Base-by-base conservation (phyloP, 1,284 basidiomycete genomes). In the Exobasidium rhododendri region DNA sequence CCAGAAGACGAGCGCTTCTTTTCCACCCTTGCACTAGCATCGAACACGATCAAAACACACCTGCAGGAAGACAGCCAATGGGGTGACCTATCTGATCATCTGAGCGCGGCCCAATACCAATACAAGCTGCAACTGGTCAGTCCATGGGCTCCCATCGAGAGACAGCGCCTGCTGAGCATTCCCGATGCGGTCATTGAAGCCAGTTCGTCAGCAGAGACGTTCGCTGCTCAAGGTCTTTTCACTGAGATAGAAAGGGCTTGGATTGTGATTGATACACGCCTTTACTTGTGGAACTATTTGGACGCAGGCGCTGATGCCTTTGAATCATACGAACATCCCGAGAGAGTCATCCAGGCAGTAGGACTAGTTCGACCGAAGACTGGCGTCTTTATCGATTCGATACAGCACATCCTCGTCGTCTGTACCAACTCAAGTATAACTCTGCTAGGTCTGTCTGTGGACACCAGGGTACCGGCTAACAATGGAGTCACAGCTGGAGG, bases 281-380 rank as follows among this genome's bases (percentile, higher is more conserved):
- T 99, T 45, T 92, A 96, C 76, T 83, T 99, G 29, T 98, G 96
- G 96, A 92, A 97, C 81, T 99, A 97, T 80, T 83, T 88, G 55
- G 91, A 96, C 75, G 91, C 91, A 88, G 65, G 32, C 69, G 90
- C 90, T 22, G 86, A 89, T 80, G 90, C 91, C 77, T 87, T 93
- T 71, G 88, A 86, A 72, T 91, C 92, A 26, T 96, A 91, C 78
- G 87, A 90, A 62, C 91, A 96, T 78, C 90, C 94, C 74, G 86
- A 89, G n/a, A 89, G 94, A 70, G 85, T 90, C 46, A 96, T 99
- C 69, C 87, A 89, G 26, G 85, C 90, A 71, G 80, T 80, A 3
- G 76, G 74, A 20, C 68, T 81, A 6, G 78, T 79, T 4, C 68
- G 67, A 46, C 80, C 79, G 5, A 74, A 74, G 54, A 64, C 75